phyloP scores from a whole-genome alignment of 78 protist genomes.

The Capsaspora owczarzaki region DNA sequence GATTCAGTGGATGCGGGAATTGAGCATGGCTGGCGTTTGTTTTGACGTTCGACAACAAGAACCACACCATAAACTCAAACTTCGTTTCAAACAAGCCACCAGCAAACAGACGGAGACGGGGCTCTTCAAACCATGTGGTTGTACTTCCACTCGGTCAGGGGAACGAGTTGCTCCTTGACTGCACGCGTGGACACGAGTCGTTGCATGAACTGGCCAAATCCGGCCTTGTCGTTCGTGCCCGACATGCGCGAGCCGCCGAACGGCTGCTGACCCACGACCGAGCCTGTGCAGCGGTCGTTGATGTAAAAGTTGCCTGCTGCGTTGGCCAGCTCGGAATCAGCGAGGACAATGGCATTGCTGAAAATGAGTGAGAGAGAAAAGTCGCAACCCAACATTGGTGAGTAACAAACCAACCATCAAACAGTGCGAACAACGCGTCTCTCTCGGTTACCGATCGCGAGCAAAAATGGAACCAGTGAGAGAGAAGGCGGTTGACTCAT shows the following conservation, averaged over 20 bases:
- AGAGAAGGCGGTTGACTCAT: constrained; percentile 67
- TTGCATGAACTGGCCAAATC: constrained; percentile 47
- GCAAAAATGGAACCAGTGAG: constrained; percentile 82
- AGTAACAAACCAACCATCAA: no score
- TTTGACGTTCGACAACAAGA: no score
- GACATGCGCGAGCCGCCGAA: constrained; percentile 67
- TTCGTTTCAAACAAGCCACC: no score
- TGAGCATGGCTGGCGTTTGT: no score
- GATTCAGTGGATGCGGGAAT: no score
- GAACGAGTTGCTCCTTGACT: constrained; percentile 77
- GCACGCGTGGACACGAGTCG: constrained; percentile 71
- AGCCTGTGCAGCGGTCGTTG: constrained; percentile 91
- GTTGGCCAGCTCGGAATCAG: constrained; percentile 34
- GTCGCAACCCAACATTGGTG: no score
- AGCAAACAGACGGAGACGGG: no score
- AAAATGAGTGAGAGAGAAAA: background rate
- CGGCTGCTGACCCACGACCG: constrained; percentile 90
- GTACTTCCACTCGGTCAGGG: constrained; percentile 46
- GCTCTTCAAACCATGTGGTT: no score
- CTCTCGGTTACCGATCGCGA: constrained; percentile 30
- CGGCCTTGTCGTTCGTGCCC: constrained; percentile 95
- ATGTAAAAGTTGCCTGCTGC: constrained; percentile 90
- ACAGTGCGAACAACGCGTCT: background rate
- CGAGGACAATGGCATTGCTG: background rate
- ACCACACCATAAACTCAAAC: no score